phyloP scores from a whole-genome alignment of 2,329 filamentous ascomycete genomes.

The Tolypocladium tundrense region DNA sequence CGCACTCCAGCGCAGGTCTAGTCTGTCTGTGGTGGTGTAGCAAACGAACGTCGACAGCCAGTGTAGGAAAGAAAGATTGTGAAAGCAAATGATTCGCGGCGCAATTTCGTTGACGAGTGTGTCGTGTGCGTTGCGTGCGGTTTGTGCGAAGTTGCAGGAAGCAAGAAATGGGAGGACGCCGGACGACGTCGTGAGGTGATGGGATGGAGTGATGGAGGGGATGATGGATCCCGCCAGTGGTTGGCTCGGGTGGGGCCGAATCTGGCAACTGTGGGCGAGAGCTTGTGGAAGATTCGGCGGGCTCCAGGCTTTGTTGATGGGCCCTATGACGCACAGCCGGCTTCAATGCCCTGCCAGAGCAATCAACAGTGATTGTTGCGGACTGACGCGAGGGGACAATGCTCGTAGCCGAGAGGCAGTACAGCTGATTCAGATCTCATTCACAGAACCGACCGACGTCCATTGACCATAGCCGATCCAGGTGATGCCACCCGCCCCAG shows the following conservation, averaged over 20 bases:
- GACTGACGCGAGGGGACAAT: background rate
- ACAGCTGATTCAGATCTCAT: background rate
- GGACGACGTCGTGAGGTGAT: background rate
- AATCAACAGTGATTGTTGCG: background rate
- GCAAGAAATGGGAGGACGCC: background rate
- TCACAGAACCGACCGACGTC: background rate
- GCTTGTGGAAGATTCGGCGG: constrained; percentile 20
- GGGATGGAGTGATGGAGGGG: background rate
- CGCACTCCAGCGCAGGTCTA: background rate
- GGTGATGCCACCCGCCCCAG: background rate
- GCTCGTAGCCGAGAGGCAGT: background rate
- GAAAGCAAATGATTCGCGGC: no score
- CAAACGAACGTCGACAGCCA: background rate
- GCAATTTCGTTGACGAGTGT: background rate
- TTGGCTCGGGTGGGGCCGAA: constrained; percentile 3
- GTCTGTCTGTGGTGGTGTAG: background rate
- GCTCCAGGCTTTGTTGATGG: background rate
- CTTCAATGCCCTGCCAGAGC: background rate
- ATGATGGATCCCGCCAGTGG: background rate
- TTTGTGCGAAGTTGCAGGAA: background rate
- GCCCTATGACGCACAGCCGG: background rate
- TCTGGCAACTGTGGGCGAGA: constrained; percentile 15
- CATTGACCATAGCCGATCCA: background rate
- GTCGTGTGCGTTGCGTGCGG: background rate
- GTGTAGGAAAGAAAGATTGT: no score